A percentile compares a stretch with the other conserved stretches of the same genome.
Evolutionary conservation across 2,329 filamentous ascomycete genomes (phyloP).

Genomic region (Pseudogymnoascus sp.): DNA sequence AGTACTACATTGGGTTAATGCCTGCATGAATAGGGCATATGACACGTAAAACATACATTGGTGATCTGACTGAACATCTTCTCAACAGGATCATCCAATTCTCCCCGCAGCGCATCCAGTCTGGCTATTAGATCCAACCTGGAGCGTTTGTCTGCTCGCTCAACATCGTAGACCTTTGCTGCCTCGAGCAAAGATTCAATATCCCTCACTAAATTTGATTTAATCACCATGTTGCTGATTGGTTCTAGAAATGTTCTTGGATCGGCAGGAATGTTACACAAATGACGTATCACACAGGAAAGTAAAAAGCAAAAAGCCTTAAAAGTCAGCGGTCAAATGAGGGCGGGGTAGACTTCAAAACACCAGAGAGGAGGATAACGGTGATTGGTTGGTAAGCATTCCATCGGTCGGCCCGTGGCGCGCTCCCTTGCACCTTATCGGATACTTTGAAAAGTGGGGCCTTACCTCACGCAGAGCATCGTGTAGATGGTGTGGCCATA

Average conservation of each 20-base stretch:
- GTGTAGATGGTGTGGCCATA: too few relatives aligned
- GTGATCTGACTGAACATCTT: slow-evolving; percentile 24
- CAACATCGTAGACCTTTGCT: slow-evolving; percentile 15
- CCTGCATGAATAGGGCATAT: neutral
- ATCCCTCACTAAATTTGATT: slow-evolving; percentile 12
- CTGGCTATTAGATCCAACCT: slow-evolving; percentile 12
- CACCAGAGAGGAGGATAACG: neutral
- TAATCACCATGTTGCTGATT: slow-evolving; percentile 12
- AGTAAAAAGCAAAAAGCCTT: neutral
- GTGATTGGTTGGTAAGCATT: neutral
- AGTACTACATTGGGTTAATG: slow-evolving; percentile 11
- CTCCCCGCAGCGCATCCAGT: slow-evolving; percentile 17
- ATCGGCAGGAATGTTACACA: neutral
- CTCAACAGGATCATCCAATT: slow-evolving; percentile 21
- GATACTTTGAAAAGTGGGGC: neutral
- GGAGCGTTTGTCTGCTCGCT: slow-evolving; percentile 10
- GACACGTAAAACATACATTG: slow-evolving; percentile 16
- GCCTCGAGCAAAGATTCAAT: slow-evolving; percentile 14
- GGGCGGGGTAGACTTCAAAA: neutral
- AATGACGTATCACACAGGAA: neutral
- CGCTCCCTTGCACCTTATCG: too few relatives aligned
- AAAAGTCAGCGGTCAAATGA: neutral
- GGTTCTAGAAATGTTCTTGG: neutral
- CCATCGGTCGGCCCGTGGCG: neutral
- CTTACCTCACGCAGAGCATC: neutral